A percentile compares a stretch with the other conserved stretches of the same genome.
These are phyloP conservation scores for Candida glaebosa DNA, from an alignment of 805 yeast genomes.

Conservation along the genomic window DNA sequence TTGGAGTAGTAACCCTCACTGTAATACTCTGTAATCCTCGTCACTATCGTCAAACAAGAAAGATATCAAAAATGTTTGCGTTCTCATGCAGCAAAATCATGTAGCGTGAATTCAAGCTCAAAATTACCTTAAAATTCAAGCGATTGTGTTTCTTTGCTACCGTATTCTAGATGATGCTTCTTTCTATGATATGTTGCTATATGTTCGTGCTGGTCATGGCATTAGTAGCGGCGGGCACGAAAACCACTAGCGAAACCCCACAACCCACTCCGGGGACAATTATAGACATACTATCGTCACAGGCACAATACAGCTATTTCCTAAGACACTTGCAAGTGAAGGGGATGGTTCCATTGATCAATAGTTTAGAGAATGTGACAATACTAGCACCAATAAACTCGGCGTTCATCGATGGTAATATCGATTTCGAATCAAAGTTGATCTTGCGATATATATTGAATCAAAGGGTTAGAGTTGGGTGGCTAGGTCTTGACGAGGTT, in stretches of 20 bases:
- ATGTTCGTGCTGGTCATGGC: conserved; percentile 8
- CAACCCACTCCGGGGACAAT: conserved; percentile 42
- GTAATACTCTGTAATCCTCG: too few relatives aligned
- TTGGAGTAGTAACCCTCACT: too few relatives aligned
- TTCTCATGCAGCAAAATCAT: background rate
- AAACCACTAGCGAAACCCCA: conserved; percentile 8
- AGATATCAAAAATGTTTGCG: too few relatives aligned
- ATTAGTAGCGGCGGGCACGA: background rate
- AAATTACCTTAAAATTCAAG: background rate
- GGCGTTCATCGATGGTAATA: conserved; percentile 48
- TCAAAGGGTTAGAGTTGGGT: conserved; percentile 31
- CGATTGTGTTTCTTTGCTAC: background rate
- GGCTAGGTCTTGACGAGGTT: conserved; percentile 20
- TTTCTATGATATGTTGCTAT: background rate
- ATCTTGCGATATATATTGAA: conserved; percentile 29
- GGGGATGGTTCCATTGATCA: conserved; percentile 61
- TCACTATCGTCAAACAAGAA: too few relatives aligned
- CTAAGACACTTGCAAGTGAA: conserved; percentile 57
- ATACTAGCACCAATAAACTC: conserved; percentile 79
- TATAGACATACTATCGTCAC: conserved; percentile 64
- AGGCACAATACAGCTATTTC: conserved; percentile 65
- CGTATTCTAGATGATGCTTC: background rate
- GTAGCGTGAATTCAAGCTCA: background rate
- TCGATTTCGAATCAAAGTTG: conserved; percentile 9
- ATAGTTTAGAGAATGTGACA: conserved; percentile 59